phyloP scores from a whole-genome alignment of 1,284 basidiomycete genomes.

The Sporisorium exsertum region DNA sequence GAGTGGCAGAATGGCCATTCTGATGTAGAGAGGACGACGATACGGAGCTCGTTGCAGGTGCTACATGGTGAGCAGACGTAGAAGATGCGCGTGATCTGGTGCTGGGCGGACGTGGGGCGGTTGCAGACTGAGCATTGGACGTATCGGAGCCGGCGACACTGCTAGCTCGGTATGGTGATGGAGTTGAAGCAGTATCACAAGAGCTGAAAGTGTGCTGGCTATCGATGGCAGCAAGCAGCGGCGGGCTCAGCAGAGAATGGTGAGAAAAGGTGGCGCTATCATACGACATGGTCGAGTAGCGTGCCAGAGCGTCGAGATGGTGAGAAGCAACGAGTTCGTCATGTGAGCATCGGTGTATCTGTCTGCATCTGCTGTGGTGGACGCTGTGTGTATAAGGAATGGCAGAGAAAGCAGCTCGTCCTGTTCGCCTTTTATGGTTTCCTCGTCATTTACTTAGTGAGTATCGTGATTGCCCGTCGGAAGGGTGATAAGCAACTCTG shows the following conservation, averaged over 20 bases:
- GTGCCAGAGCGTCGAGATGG: slow-evolving; percentile 2
- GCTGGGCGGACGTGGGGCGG: slow-evolving; percentile 12
- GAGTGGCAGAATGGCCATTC: slow-evolving; percentile 4
- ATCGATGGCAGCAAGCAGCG: slow-evolving; percentile 37
- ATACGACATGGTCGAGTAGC: slow-evolving; percentile 32
- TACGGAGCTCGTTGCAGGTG: background rate
- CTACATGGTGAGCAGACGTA: slow-evolving; percentile 16
- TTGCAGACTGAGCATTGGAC: slow-evolving; percentile 4
- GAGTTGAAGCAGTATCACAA: slow-evolving; percentile 6
- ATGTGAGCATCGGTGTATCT: slow-evolving; percentile 16
- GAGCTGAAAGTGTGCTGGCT: slow-evolving; percentile 41
- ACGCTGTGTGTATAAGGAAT: background rate
- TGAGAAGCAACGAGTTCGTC: slow-evolving; percentile 4
- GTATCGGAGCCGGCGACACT: background rate
- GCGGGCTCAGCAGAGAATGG: slow-evolving; percentile 42
- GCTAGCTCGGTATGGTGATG: slow-evolving; percentile 4
- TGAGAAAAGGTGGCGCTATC: slow-evolving; percentile 30
- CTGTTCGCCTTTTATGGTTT: background rate
- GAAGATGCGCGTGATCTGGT: slow-evolving; percentile 36
- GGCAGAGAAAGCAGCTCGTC: background rate
- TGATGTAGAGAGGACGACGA: slow-evolving; percentile 11
- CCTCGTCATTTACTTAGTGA: background rate
- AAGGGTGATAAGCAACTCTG: background rate
- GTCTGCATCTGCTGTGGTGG: background rate
- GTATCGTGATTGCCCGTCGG: background rate